A percentile compares a stretch with the other conserved stretches of the same genome.
Evolutionary conservation across 2,329 filamentous ascomycete species (phyloP).

Genomic region (Calonectria hongkongensis): DNA sequence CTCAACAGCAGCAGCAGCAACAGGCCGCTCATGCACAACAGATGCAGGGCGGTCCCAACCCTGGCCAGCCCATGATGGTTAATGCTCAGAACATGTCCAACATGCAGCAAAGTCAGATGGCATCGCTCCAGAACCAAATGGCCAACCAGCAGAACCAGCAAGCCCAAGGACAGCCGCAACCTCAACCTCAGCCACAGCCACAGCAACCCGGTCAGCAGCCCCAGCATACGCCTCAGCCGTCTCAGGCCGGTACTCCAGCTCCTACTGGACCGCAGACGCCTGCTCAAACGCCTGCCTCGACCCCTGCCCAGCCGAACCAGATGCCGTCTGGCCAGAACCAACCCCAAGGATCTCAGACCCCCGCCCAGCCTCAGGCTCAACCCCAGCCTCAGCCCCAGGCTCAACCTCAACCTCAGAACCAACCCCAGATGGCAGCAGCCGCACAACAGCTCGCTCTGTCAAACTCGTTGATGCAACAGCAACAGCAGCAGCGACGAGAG

Average conservation of each 20-base stretch:
- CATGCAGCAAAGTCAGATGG: constrained; percentile 66
- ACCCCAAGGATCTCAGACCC: constrained; percentile 59
- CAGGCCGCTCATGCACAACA: constrained; percentile 62
- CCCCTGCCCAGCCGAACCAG: constrained; percentile 60
- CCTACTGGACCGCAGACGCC: constrained; percentile 67
- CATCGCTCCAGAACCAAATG: constrained; percentile 56
- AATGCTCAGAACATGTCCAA: constrained; percentile 67
- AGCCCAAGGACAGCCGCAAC: constrained; percentile 52
- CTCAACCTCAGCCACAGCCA: constrained; percentile 49
- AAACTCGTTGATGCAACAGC: constrained; percentile 62
- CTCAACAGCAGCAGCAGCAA: constrained; percentile 60
- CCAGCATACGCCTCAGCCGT: constrained; percentile 68
- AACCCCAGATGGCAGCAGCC: constrained; percentile 51
- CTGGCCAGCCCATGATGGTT: constrained; percentile 69
- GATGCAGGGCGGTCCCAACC: constrained; percentile 65
- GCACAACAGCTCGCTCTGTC: constrained; percentile 61
- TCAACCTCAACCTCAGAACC: constrained; percentile 57
- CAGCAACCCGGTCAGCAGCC: constrained; percentile 65
- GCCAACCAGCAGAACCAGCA: constrained; percentile 57
- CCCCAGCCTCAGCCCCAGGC: constrained; percentile 60
- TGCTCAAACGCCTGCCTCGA: constrained; percentile 67
- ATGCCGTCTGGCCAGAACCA: constrained; percentile 59
- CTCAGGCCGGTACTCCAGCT: constrained; percentile 64
- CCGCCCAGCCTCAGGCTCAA: constrained; percentile 59
- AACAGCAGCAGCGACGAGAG: constrained; percentile 67